Evolutionary conservation across 2,329 filamentous ascomycete genomes (phyloP).

Genomic region (Aspergillus sp.): DNA sequence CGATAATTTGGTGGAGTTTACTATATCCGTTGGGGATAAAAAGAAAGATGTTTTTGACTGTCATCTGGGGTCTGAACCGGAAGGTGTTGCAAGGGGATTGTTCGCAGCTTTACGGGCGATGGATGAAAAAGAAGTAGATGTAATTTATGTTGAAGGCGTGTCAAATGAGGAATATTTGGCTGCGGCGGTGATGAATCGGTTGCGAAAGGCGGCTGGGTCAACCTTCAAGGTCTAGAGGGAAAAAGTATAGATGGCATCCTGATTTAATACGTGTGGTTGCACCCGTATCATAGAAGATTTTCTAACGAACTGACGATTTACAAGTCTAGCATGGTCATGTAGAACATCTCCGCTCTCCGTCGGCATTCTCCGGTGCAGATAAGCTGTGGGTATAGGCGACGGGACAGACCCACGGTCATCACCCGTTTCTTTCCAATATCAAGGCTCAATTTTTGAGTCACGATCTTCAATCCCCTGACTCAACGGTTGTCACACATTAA

Average conservation of each 20-base stretch:
- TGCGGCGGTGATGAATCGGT: constrained; percentile 80
- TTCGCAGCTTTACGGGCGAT: constrained; percentile 86
- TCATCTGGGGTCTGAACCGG: constrained; percentile 67
- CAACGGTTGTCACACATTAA: background rate
- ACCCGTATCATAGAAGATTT: background rate
- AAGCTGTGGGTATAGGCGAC: background rate
- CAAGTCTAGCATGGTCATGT: background rate
- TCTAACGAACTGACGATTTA: background rate
- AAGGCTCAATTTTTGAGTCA: constrained; percentile 2
- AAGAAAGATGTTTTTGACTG: constrained; percentile 62
- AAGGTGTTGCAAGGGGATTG: constrained; percentile 77
- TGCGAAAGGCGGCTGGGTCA: constrained; percentile 71
- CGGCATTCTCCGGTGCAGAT: constrained; percentile 10
- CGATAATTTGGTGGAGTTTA: constrained; percentile 28
- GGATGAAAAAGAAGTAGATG: constrained; percentile 73
- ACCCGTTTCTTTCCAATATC: background rate
- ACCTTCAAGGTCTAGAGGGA: constrained; percentile 47
- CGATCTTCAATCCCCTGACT: background rate
- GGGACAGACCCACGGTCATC: constrained; percentile 1
- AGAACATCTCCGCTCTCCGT: constrained; percentile 9
- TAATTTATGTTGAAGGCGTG: constrained; percentile 90
- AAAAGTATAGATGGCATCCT: constrained; percentile 1
- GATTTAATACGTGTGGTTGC: background rate
- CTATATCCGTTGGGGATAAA: constrained; percentile 25
- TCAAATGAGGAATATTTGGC: constrained; percentile 73